A percentile compares a stretch with the other conserved stretches of the same genome.
phyloP scores from a whole-genome alignment of 306 rosid genomes.

The Vigna nakashimae region DNA sequence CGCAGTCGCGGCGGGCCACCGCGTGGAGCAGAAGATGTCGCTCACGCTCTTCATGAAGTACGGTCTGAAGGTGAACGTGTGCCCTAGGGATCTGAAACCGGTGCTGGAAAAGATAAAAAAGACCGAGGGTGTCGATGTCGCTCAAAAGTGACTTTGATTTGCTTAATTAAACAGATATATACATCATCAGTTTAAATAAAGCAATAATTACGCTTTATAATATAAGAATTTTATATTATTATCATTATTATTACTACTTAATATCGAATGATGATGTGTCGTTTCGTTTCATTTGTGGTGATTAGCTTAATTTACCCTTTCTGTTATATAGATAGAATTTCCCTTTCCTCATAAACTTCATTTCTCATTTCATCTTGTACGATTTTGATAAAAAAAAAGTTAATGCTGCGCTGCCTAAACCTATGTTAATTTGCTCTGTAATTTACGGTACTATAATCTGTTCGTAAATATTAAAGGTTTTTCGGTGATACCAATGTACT shows the following conservation, averaged over 20 bases:
- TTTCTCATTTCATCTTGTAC: background rate
- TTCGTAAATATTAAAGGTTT: no score
- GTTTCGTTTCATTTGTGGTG: background rate
- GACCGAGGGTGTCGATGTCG: background rate
- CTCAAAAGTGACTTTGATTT: background rate
- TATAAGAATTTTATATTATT: background rate
- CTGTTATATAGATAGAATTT: slow-evolving; percentile 15
- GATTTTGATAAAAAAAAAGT: background rate
- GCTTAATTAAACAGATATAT: background rate
- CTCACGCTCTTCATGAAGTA: slow-evolving; percentile 93
- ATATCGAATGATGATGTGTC: slow-evolving; percentile 9
- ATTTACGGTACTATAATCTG: background rate
- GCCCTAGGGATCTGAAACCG: slow-evolving; percentile 63
- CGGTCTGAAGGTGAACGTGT: slow-evolving; percentile 74
- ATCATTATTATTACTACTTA: background rate
- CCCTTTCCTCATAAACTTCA: slow-evolving; percentile 2
- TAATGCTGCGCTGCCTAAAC: background rate
- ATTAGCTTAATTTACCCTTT: background rate
- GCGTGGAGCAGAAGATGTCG: slow-evolving; percentile 94
- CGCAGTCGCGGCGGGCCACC: slow-evolving; percentile 62
- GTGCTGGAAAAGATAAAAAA: slow-evolving; percentile 50
- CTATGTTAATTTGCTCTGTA: background rate
- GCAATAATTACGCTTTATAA: background rate
- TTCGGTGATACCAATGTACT: background rate
- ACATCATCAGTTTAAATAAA: slow-evolving; percentile 33